These are phyloP conservation scores for Amylostereum areolatum DNA, from an alignment of 1,284 basidiomycete genomes.

Conservation along the genomic window DNA sequence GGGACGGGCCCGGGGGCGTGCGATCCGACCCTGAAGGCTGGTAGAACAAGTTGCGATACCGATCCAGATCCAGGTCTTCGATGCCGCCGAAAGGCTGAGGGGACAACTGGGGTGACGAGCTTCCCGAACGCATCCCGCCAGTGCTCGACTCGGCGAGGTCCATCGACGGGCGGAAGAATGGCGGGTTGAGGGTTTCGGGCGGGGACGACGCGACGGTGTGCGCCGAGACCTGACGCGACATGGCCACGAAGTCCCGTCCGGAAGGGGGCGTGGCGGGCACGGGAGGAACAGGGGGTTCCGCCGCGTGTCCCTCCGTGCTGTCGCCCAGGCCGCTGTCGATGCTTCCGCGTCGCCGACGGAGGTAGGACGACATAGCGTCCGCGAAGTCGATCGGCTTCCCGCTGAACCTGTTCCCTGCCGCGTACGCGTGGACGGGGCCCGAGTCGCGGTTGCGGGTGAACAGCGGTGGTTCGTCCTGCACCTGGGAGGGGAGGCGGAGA, in stretches of 20 bases:
- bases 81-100: conserved; percentile 38
- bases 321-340: conserved; percentile 44
- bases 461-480: background rate
- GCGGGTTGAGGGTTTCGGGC: conserved; percentile 19
- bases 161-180: conserved; percentile 10
- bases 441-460: background rate
- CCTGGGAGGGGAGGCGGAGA: conserved; percentile 12
- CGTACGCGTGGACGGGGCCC: conserved; percentile 11
- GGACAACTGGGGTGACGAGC: conserved; percentile 30
- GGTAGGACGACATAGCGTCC: conserved; percentile 24
- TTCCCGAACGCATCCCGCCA: conserved; percentile 32
- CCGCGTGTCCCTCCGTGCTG: conserved; percentile 28
- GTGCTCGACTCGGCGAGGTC: conserved; percentile 4
- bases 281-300: conserved; percentile 12
- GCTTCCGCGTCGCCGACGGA: conserved; percentile 23
- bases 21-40: conserved; percentile 25
- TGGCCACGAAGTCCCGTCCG: conserved; percentile 1
- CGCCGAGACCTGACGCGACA: conserved; percentile 9
- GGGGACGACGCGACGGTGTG: conserved; percentile 23
- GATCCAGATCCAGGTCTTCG: conserved; percentile 63
- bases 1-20: conserved; percentile 10
- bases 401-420: conserved; percentile 5
- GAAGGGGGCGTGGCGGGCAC: conserved; percentile 6
- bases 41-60: conserved; percentile 69
- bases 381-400: conserved; percentile 22